Conservation (phyloP, 208 protist species). For the Crithidia expoeki region DNA sequence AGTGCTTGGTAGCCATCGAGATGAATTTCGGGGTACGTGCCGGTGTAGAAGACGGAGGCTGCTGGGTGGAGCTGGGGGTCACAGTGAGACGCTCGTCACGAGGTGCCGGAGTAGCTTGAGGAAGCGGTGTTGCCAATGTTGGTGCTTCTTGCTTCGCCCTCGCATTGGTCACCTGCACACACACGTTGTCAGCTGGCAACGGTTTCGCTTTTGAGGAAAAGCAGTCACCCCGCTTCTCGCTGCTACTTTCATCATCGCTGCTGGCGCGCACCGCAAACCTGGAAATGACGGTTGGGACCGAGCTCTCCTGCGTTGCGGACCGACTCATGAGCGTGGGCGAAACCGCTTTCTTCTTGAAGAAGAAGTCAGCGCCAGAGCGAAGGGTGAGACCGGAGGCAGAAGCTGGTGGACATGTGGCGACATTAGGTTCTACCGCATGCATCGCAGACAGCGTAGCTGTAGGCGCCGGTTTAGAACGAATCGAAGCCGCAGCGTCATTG, state of each 20-base stretch:
- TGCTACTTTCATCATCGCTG: neutral
- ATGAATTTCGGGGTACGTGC: neutral
- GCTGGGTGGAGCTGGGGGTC: no score
- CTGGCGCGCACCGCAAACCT: conserved; percentile 5
- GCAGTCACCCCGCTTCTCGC: no score
- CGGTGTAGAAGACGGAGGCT: neutral
- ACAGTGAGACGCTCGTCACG: no score
- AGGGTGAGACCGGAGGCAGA: neutral
- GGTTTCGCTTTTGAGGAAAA: no score
- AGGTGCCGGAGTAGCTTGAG: no score
- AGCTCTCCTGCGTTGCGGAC: neutral
- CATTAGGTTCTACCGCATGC: neutral
- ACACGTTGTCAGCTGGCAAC: no score
- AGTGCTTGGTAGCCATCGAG: neutral
- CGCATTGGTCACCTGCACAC: no score
- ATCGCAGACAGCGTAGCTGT: neutral
- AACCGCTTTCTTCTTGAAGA: neutral
- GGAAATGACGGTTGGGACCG: neutral
- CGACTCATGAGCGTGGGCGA: neutral
- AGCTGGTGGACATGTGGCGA: neutral
- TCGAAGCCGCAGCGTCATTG: neutral
- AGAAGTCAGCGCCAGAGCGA: conserved; percentile 8
- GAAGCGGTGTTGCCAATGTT: no score
- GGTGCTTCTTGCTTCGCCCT: no score
- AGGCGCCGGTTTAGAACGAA: neutral